Base-by-base conservation (phyloP, 768 basidiomycete genomes). In the Boletellus emodensis region DNA sequence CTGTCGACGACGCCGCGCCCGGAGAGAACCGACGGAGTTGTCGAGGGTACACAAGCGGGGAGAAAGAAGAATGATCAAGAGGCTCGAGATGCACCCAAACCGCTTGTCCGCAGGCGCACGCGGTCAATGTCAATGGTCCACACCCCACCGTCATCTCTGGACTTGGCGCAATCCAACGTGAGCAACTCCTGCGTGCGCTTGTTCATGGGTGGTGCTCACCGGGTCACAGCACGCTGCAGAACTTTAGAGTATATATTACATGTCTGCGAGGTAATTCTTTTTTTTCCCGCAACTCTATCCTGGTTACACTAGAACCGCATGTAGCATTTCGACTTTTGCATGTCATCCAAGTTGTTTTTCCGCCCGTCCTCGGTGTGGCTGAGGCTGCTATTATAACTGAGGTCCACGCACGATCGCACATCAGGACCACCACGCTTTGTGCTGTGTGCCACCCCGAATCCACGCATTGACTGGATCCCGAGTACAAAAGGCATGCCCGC, bases 121-220 rank as follows among this genome's bases (percentile, higher is more conserved):
- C 64, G 36, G 32, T 68, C 66, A 0, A 52, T 68, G 63, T 49
- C 66, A 3, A 64, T 54, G 52, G 58, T 65, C 14, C 46, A 35
- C 38, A 54, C 45, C 2, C 54, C 65, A 4, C 55, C 63, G 11
- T 32, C 46, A 28, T 35, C 55, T 9, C 38, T 44, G 48, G 46
- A 59, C 26, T 40, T 48, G 9, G 38, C 51, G 15, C 52, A 54
- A 17, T 24, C 59, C 36, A 59, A 28, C 14, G 61, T 64, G 28
- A 41, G 63, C 60, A 10, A 12, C 13, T 10, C 18, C 8, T 3
- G 17, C 34, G 5, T 42, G 15, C 18, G 7, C 12, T 15, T 11
- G n/a, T 11, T 32, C 9, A 22, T 6, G 26, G 10, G 8, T n/a
- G 37, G 3, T 14, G 28, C 46, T 61, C 4, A 61, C 52, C 8